Evolutionary conservation across 345 rosid genomes (phyloP), one percentile per base, ranked within the genome.

Genomic region (Crucihimalaya himalaica): DNA sequence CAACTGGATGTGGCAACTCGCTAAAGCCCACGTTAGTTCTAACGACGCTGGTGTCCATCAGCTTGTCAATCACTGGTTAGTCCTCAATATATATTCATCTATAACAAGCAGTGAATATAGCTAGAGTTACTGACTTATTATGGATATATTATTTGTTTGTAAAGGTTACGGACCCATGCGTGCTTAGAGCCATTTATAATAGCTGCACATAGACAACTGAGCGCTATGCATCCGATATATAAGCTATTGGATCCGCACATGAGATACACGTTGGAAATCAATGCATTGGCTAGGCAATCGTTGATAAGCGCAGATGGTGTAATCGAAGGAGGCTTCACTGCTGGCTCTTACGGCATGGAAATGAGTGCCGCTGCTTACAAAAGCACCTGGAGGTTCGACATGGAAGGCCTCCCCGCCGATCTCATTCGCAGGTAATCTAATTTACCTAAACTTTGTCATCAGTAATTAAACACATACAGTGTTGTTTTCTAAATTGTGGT

Each of bases 41-140:
- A 96, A 96, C 9, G 96, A 89, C 63, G 95, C 98, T 11, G 98
- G 98, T 11, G 93, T 86, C 37, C 99, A 96, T 85, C 99, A 96
- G 31, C 88, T 96, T 10, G 93, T 85, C 34, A 83, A 90, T 78
- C 99, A 96, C 52, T 96, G 95, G 96, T 72, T 18, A 71, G 75
- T 60, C 25, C 29, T 71, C 14, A 59, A 59, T 1, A n/a, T 10
- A 59, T 8, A 29, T 29, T 1, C 11, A 35, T 37, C 40, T 8
- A 19, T 55, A 31, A 31, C 65, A 57, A 57, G 3, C 31, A 58
- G 8, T 15, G 21, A 31, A 43, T 31, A 57, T 15, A n/a, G n/a
- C n/a, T n/a, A 8, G 65, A 57, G 23, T 19, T 18, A 11, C 25
- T 59, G 48, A 70, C 51, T 56, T 4, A 20, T 6, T 21, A 46